Percentiles rank a stretch among this genome's conserved stretches.
Evolutionary conservation across 1,284 basidiomycete species (phyloP).

Genomic region (Pyrrhoderma noxium): DNA sequence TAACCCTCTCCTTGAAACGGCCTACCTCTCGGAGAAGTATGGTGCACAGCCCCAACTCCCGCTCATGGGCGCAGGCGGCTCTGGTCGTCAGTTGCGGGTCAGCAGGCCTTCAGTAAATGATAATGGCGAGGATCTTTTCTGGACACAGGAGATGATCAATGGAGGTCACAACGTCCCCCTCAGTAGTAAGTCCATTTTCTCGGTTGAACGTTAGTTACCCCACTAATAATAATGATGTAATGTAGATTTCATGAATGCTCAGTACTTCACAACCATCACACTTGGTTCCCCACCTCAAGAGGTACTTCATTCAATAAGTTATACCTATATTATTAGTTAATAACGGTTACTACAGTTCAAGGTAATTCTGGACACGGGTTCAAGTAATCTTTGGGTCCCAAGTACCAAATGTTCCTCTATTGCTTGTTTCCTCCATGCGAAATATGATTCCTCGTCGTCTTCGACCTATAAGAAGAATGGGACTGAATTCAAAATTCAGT

Average conservation of each 20-base stretch:
- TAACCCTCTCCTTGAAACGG: slow-evolving; percentile 68
- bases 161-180: slow-evolving; percentile 86
- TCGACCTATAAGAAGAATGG: slow-evolving; percentile 92
- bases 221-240: slow-evolving; percentile 14
- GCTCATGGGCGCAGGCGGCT: slow-evolving; percentile 65
- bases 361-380: slow-evolving; percentile 85
- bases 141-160: slow-evolving; percentile 71
- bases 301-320: slow-evolving; percentile 33
- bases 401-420: slow-evolving; percentile 87
- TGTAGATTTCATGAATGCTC: slow-evolving; percentile 95
- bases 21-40: slow-evolving; percentile 87
- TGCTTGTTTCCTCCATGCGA: slow-evolving; percentile 94
- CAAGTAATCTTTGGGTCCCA: slow-evolving; percentile 93
- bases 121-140: slow-evolving; percentile 63
- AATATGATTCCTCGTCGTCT: slow-evolving; percentile 85
- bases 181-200: slow-evolving; percentile 58
- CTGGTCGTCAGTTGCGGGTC: slow-evolving; percentile 56
- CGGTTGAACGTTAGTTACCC: background rate
- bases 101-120: slow-evolving; percentile 32
- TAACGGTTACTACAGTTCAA: slow-evolving; percentile 50
- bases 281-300: slow-evolving; percentile 78
- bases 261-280: slow-evolving; percentile 89
- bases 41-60: slow-evolving; percentile 55
- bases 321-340: background rate
- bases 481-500: slow-evolving; percentile 86